Evolutionary conservation across 768 basidiomycete genomes (phyloP), one percentile per base, ranked within the genome.

Genomic region (Ramaria sp.): DNA sequence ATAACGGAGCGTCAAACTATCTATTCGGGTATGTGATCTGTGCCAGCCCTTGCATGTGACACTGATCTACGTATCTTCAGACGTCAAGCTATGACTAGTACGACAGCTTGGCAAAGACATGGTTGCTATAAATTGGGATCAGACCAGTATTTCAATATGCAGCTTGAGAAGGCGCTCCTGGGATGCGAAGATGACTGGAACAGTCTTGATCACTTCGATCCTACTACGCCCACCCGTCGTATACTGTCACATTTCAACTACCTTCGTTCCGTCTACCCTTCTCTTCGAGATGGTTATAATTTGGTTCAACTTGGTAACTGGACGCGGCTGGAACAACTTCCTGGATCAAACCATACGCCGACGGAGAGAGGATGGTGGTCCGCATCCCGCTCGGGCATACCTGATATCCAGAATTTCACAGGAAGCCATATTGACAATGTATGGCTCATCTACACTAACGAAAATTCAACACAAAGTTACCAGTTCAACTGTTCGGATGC

Each of bases 171-270:
- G 61, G 70, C 87, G 2, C 65, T 91, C 30, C 71, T 91, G 16
- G 93, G 91, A 44, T 96, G 93, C 65, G 62, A 84, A 44, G 90
- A 95, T 63, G 82, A 88, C 61, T 93, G 88, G 89, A 94, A 95
- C 66, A 79, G 87, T 2, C 79, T 94, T 30, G 93, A 96, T 62
- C 93, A 96, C 66, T 95, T 95, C 65, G 93, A 96, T 67, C 90
- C 91, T 25, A 94, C 92, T 1, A 71, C 83, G 12, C 83, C 88
- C 62, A 76, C 77, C 37, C 79, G 86, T 37, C 83, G 90, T 54
- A 63, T 89, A 55, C 81, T 89, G 62, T 65, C 78, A 16, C 88
- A 86, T 51, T 83, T 89, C 70, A 66, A 84, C 55, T 74, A 79
- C 61, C 73, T 95, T 36, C 84, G 93, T 28, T 65, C 65, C 5